Conservation (phyloP, 805 yeast genomes). For the Naumovozyma baii region DNA sequence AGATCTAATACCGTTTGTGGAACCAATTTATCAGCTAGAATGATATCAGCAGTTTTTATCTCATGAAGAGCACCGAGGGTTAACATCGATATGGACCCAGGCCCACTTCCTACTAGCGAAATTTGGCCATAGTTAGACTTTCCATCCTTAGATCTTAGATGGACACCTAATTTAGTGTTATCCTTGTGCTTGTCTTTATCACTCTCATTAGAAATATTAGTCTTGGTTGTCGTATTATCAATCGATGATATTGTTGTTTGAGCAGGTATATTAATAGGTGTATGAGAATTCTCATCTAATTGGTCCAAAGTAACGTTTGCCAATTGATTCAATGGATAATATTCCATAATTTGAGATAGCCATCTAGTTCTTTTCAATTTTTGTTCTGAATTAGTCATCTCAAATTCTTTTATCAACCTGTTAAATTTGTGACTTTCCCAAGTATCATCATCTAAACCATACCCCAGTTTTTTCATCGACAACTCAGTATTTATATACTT, state of each 20-base stretch:
- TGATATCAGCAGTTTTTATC: conserved; percentile 71
- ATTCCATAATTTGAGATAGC: conserved; percentile 84
- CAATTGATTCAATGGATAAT: conserved; percentile 65
- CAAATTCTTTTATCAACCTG: conserved; percentile 49
- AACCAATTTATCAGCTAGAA: conserved; percentile 84
- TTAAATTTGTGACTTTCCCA: conserved; percentile 52
- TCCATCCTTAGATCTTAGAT: background rate
- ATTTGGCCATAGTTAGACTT: conserved; percentile 40
- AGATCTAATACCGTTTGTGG: conserved; percentile 78
- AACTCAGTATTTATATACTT: conserved; percentile 13
- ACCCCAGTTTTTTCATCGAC: conserved; percentile 22
- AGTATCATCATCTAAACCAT: conserved; percentile 56
- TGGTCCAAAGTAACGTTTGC: conserved; percentile 46
- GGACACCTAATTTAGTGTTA: background rate
- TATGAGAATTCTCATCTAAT: conserved; percentile 5
- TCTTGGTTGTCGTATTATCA: background rate
- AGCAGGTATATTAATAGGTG: background rate
- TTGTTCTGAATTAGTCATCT: conserved; percentile 41
- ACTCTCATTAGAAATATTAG: too few species aligned
- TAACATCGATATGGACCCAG: conserved; percentile 74
- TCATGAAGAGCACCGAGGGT: conserved; percentile 79
- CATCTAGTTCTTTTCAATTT: conserved; percentile 63
- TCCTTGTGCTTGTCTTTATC: too few species aligned
- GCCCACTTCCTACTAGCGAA: conserved; percentile 89
- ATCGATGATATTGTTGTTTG: background rate